Percentiles rank a stretch among this genome's conserved stretches.
Conservation (phyloP, 495 filamentous ascomycete species). For the Daldinia decipiens region DNA sequence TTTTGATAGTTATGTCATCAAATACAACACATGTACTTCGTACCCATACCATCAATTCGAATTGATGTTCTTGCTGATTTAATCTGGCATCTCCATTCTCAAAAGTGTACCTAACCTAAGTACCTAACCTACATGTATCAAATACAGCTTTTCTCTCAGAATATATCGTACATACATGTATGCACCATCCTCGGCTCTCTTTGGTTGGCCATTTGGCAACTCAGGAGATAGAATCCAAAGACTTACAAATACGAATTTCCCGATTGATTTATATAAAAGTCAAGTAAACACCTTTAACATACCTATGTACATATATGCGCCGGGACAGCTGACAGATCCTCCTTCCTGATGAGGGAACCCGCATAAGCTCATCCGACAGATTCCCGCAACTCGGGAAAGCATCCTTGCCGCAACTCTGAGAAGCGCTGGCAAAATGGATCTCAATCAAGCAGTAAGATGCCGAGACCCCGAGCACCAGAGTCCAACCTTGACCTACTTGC, state of each 20-base stretch:
- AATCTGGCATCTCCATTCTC: not conserved
- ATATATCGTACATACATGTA: not conserved
- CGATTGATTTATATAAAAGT: not conserved
- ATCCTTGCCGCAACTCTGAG: conserved; percentile 5
- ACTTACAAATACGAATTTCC: not conserved
- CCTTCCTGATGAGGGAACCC: conserved; percentile 29
- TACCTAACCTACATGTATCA: too few species aligned
- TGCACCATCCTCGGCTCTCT: not conserved
- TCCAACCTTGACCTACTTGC: conserved; percentile 6
- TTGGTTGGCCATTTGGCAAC: not conserved
- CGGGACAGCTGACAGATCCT: not conserved
- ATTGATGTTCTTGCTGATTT: too few species aligned
- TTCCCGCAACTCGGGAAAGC: conserved; percentile 1
- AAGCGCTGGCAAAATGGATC: conserved; percentile 10
- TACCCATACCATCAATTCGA: not conserved
- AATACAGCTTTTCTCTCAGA: not conserved
- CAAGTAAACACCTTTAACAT: not conserved
- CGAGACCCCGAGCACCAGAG: conserved; percentile 24
- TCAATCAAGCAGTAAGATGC: conserved; percentile 6
- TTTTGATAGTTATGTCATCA: not conserved
- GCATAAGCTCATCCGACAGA: not conserved
- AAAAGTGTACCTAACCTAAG: too few species aligned
- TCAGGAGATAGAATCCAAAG: not conserved
- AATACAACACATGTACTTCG: not conserved
- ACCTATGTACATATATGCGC: not conserved